Base-by-base conservation (phyloP, 768 basidiomycete genomes). In the Phaffia australis region DNA sequence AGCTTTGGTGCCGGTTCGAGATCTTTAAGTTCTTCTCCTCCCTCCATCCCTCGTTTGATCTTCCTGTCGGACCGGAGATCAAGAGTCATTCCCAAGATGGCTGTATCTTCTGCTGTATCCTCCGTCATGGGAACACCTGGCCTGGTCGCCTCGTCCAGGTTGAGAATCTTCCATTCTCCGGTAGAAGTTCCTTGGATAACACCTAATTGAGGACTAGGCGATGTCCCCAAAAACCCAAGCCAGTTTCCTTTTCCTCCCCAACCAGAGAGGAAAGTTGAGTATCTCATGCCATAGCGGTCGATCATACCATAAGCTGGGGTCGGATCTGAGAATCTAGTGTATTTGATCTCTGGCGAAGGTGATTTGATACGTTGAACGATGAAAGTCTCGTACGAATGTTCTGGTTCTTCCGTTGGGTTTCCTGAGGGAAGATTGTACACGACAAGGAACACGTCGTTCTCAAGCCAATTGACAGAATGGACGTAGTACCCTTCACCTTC, bases 391-490 rank as follows among this genome's bases (percentile, higher is more conserved):
- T 76, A 71, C 8, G 74, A 73, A 54, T 76, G 76, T 25, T 71
- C 65, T 16, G 73, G 74, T 49, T 73, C 70, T 15, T 65, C 64
- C 29, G 66, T 65, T 21, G 42, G 62, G 1, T 54, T 48, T 6
- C 70, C 30, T 2, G 65, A 68, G 3, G 69, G 65, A 3, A 63
- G 57, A 9, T 66, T 65, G 65, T 79, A 80, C 14, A 73, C 71
- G 7, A 74, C 78, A 57, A 78, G 69, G 66, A 78, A 78, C 47
- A 78, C 68, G 66, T 78, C 75, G 70, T 78, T 80, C 70, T 80
- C 79, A 19, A 79, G 71, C 79, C 79, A 80, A 30, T 75, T 71
- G 23, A 79, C 65, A 27, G 70, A 74, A 4, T 65, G 58, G 56
- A 70, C 19, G 23, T 27, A 48, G 51, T 57, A 52, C 15, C 46